Evolutionary conservation across 257 asterid genomes (phyloP).

Genomic region (Phtheirospermum japonicum): DNA sequence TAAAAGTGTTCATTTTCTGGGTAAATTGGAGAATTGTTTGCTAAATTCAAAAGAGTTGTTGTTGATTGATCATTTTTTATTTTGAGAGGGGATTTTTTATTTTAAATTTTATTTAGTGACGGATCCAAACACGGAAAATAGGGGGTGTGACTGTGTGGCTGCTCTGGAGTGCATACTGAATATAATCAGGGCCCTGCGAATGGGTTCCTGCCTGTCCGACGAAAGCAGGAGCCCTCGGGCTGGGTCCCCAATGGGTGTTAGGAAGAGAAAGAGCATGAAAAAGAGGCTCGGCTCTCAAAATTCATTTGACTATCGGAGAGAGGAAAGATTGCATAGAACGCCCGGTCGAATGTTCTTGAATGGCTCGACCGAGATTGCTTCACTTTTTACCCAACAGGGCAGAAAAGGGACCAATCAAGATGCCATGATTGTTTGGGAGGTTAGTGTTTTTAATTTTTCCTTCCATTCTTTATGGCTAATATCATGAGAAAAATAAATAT

Average conservation of each 20-base stretch:
- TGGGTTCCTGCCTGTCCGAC: constrained; percentile 93
- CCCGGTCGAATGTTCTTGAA: constrained; percentile 82
- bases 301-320: constrained; percentile 57
- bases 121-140: constrained; percentile 60
- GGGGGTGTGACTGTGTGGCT: constrained; percentile 58
- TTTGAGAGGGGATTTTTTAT: constrained; percentile 22
- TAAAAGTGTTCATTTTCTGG: constrained; percentile 19
- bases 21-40: constrained; percentile 3
- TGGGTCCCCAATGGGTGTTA: constrained; percentile 56
- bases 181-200: constrained; percentile 86
- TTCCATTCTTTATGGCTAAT: constrained; percentile 10
- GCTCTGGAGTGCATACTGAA: constrained; percentile 91
- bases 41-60: constrained; percentile 16
- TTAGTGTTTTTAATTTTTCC: constrained; percentile 33
- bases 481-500: background rate
- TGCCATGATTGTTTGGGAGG: constrained; percentile 99
- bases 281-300: constrained; percentile 52
- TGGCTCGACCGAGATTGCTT: constrained; percentile 77
- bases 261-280: constrained; percentile 45
- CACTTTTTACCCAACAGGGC: constrained; percentile 83
- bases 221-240: constrained; percentile 88
- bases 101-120: constrained; percentile 35
- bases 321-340: constrained; percentile 63
- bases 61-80: background rate
- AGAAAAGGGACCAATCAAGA: constrained; percentile 94